Evolutionary conservation across 108 stramenopile species (phyloP).

Genomic region (Nitzschia sp.): DNA sequence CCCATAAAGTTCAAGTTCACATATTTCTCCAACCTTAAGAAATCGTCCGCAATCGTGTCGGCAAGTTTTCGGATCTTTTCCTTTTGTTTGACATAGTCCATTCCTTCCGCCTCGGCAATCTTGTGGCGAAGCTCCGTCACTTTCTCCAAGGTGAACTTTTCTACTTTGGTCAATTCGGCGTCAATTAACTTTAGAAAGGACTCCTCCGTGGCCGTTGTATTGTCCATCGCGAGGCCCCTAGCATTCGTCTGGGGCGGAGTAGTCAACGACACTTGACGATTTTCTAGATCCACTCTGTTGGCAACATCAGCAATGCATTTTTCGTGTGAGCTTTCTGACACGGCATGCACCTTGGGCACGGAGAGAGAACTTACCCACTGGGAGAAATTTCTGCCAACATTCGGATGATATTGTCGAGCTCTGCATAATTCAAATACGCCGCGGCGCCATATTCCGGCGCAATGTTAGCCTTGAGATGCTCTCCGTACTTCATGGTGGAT

Average conservation of each 20-base stretch:
- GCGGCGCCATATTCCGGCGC: slow-evolving; percentile 76
- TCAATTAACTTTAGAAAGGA: slow-evolving; percentile 85
- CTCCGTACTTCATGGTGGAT: slow-evolving; percentile 48
- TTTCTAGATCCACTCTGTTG: slow-evolving; percentile 69
- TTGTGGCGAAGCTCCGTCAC: slow-evolving; percentile 71
- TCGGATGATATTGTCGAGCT: slow-evolving; percentile 74
- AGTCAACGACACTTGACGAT: slow-evolving; percentile 81
- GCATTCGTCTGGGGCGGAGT: slow-evolving; percentile 88
- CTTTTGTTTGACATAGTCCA: slow-evolving; percentile 21
- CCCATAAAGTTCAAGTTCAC: slow-evolving; percentile 98
- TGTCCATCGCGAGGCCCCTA: slow-evolving; percentile 59
- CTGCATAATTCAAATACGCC: slow-evolving; percentile 75
- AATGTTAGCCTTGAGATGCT: slow-evolving; percentile 79
- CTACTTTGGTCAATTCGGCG: slow-evolving; percentile 85
- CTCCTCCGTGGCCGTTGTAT: slow-evolving; percentile 77
- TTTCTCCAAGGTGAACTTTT: slow-evolving; percentile 78
- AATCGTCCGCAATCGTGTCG: slow-evolving; percentile 73
- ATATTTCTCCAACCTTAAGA: slow-evolving; percentile 91
- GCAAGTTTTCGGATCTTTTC: slow-evolving; percentile 42
- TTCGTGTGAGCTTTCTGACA: no score
- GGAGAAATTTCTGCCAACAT: slow-evolving; percentile 57
- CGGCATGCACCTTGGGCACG: background rate
- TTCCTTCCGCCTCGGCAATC: slow-evolving; percentile 40
- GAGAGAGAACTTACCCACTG: slow-evolving; percentile 53
- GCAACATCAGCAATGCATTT: no score